Conservation (phyloP, 2,329 filamentous ascomycete species). For the Metarhizium robertsii region DNA sequence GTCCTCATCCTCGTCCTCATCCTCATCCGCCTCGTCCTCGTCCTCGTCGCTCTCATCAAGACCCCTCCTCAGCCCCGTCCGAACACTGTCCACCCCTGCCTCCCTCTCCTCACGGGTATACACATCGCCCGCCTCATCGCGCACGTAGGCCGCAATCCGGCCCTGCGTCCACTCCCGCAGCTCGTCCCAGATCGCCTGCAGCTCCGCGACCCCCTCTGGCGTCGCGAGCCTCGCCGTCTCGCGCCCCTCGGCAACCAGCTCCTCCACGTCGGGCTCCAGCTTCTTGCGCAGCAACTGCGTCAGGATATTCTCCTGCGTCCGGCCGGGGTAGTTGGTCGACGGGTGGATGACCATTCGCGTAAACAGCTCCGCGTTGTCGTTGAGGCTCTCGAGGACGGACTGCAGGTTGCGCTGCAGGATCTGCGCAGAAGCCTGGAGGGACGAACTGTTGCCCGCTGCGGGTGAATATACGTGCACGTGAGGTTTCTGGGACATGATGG, state of each 20-base stretch:
- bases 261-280: constrained; percentile 67
- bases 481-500: neutral
- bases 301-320: constrained; percentile 56
- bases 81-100: constrained; percentile 56
- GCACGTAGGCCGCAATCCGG: constrained; percentile 31
- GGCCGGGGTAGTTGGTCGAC: constrained; percentile 63
- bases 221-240: constrained; percentile 31
- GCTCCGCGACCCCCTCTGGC: constrained; percentile 32
- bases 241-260: constrained; percentile 58
- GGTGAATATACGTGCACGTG: neutral
- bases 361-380: constrained; percentile 58
- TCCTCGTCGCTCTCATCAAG: constrained; percentile 45
- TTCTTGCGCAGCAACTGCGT: constrained; percentile 72
- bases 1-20: constrained; percentile 14
- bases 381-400: constrained; percentile 55
- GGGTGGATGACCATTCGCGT: constrained; percentile 65
- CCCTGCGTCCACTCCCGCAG: constrained; percentile 30
- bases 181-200: constrained; percentile 49
- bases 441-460: constrained; percentile 41
- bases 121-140: constrained; percentile 43
- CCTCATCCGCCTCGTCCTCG: constrained; percentile 40
- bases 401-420: constrained; percentile 64
- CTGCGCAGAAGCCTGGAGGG: constrained; percentile 60
- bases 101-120: constrained; percentile 65
- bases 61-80: constrained; percentile 56